A percentile compares a stretch with the other conserved stretches of the same genome.
These are phyloP conservation scores for Bryoglossum gracile DNA, from an alignment of 495 filamentous ascomycete species.

Conservation along the genomic window DNA sequence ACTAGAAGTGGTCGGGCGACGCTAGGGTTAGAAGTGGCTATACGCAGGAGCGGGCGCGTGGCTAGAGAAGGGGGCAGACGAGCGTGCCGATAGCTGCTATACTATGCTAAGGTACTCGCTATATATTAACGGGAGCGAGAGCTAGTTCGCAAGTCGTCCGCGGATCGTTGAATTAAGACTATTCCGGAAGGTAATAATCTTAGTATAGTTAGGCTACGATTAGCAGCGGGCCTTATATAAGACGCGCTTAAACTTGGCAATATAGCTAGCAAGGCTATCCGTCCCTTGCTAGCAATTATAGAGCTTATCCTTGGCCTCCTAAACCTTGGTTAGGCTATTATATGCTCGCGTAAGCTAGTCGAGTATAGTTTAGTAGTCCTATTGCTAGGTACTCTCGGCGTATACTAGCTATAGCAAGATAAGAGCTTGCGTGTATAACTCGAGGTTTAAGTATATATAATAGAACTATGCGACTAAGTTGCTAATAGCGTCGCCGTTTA, in stretches of 20 bases:
- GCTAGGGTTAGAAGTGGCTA: too few species aligned
- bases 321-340: background rate
- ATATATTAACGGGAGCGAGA: background rate
- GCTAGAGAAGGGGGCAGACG: too few species aligned
- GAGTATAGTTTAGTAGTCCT: background rate
- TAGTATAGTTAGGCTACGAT: background rate
- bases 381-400: background rate
- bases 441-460: background rate
- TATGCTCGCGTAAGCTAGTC: background rate
- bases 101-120: too few species aligned
- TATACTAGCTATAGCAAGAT: background rate
- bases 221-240: background rate
- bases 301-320: conserved; percentile 1
- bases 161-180: background rate
- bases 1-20: too few species aligned
- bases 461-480: background rate
- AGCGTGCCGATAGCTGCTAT: too few species aligned
- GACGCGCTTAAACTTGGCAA: background rate
- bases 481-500: background rate
- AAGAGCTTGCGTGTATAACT: background rate
- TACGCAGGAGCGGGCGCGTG: too few species aligned
- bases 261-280: background rate
- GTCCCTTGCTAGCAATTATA: background rate
- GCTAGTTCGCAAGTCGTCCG: background rate
- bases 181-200: background rate